A percentile compares a stretch with the other conserved stretches of the same genome.
phyloP scores from a whole-genome alignment of 345 rosid genomes.

The Geranium brycei region DNA sequence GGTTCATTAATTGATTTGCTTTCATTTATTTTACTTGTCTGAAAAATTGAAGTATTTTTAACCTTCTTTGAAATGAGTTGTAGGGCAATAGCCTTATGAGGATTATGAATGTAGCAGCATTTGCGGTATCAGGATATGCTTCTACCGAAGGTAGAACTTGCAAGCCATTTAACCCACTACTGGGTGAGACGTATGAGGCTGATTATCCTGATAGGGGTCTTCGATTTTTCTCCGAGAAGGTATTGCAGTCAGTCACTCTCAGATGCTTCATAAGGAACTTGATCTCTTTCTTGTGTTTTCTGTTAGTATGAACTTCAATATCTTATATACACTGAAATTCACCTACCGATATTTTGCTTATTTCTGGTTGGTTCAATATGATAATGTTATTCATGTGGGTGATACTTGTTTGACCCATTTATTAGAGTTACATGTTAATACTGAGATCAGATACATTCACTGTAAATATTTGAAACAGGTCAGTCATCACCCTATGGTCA shows the following conservation, averaged over 20 bases:
- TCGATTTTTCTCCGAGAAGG: conserved; percentile 95
- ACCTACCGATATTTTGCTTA: no score
- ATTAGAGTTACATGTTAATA: background rate
- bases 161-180: conserved; percentile 94
- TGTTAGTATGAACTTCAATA: background rate
- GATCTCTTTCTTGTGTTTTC: background rate
- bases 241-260: conserved; percentile 13
- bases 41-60: background rate
- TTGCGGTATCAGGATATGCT: conserved; percentile 96
- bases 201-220: conserved; percentile 91
- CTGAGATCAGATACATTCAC: background rate
- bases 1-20: no score
- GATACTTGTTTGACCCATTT: no score
- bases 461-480: conserved; percentile 47
- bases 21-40: background rate
- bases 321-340: no score
- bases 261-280: background rate
- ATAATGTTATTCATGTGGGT: no score
- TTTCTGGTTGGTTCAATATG: no score
- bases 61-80: conserved; percentile 6
- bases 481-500: conserved; percentile 98
- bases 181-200: conserved; percentile 98
- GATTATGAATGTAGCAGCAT: conserved; percentile 94
- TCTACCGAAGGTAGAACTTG: conserved; percentile 95
- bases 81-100: conserved; percentile 95